A percentile compares a stretch with the other conserved stretches of the same genome.
These are phyloP conservation scores for Crucibulum laeve DNA, from an alignment of 768 basidiomycete genomes.

Conservation along the genomic window DNA sequence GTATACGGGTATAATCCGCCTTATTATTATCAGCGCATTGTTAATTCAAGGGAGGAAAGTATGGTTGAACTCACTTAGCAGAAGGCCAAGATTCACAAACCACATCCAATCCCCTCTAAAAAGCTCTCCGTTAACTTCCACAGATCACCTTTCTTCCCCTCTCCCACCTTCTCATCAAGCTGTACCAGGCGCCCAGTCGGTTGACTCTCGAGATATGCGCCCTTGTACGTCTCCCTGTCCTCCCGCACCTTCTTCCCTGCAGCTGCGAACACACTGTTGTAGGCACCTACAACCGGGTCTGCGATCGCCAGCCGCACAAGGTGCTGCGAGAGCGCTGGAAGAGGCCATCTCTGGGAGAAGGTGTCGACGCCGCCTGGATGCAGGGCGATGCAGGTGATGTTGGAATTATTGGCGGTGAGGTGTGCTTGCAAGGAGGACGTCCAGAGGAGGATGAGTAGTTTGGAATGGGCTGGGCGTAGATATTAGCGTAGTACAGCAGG, in stretches of 20 bases:
- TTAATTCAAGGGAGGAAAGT: no score
- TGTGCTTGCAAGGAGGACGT: neutral
- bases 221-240: conserved; percentile 16
- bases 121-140: conserved; percentile 7
- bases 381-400: conserved; percentile 14
- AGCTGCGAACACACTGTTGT: conserved; percentile 23
- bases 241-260: conserved; percentile 16
- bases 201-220: conserved; percentile 9
- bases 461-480: conserved; percentile 12
- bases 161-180: conserved; percentile 9
- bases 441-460: conserved; percentile 11
- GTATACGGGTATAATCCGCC: no score
- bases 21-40: no score
- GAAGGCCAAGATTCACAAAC: neutral
- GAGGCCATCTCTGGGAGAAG: conserved; percentile 17
- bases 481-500: neutral
- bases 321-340: conserved; percentile 8
- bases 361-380: conserved; percentile 26
- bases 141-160: conserved; percentile 8
- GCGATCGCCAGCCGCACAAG: conserved; percentile 15
- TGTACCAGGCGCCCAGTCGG: conserved; percentile 13
- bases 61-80: neutral
- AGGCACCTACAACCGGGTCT: conserved; percentile 16
- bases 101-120: conserved; percentile 6
- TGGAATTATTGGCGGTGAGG: conserved; percentile 2